These are phyloP conservation scores for Pyracantha coccinea DNA, from an alignment of 331 rosid species.

Conservation along the genomic window DNA sequence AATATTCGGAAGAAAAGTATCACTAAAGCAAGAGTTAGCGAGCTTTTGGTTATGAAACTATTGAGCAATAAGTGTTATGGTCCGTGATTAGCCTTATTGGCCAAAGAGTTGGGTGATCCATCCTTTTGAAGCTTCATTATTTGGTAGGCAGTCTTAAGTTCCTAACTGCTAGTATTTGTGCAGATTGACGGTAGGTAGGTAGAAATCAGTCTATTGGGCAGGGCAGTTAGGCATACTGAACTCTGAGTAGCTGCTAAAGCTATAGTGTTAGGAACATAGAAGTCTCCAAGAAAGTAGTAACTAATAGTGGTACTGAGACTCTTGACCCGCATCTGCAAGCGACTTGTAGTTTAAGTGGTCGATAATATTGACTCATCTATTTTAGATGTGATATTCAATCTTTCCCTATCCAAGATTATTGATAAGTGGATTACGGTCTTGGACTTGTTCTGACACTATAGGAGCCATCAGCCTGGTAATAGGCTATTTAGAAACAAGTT, in stretches of 20 bases:
- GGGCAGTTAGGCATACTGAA: background rate
- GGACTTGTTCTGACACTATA: too few relatives aligned
- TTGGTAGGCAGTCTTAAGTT: too few relatives aligned
- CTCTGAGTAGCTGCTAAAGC: background rate
- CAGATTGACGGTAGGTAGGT: background rate
- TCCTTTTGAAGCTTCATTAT: background rate
- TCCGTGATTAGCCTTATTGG: background rate
- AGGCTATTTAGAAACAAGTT: too few relatives aligned
- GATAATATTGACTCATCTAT: too few relatives aligned
- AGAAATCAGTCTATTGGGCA: background rate
- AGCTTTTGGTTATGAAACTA: background rate
- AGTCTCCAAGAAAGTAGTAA: background rate
- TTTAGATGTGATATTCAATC: too few relatives aligned
- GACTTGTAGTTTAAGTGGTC: too few relatives aligned
- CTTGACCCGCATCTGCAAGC: too few relatives aligned
- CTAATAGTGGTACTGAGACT: too few relatives aligned
- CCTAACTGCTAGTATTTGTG: background rate
- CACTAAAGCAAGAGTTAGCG: background rate
- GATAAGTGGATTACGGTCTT: too few relatives aligned
- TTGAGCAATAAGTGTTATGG: background rate
- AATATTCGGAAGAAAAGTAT: background rate
- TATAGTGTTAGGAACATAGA: background rate
- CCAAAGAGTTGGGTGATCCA: background rate
- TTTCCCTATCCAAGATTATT: too few relatives aligned
- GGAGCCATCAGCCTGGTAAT: too few relatives aligned